Base-by-base conservation (phyloP, 768 basidiomycete species). In the Holtermannia corniformis region DNA sequence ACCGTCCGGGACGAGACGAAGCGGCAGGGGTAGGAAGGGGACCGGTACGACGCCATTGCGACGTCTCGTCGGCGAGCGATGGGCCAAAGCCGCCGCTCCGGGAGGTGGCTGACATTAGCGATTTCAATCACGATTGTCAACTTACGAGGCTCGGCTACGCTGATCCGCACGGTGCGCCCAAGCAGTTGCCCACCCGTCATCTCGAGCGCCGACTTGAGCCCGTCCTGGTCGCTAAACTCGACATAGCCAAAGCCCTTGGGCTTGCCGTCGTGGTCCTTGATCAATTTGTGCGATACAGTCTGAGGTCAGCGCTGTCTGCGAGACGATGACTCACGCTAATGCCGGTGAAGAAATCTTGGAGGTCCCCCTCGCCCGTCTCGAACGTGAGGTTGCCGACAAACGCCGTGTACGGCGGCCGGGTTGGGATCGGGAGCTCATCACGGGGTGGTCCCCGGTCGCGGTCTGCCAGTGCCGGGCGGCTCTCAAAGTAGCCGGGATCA, bases 161-260 rank as follows among this genome's bases (percentile, higher is more conserved):
- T 90, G 54, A 96, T 83, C 54, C 95, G 81, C 57, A 99, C 77
- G 19, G 78, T 81, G 54, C 95, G 80, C 21, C 88, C 87, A 20
- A 82, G 81, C 44, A 97, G 77, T 59, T 70, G 77, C 82, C 78
- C 71, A 50, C 85, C 86, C 22, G 77, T 79, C 74, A 81, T 84
- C 20, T 77, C 73, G 32, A 99, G 74, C 3, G 85, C 95, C 54
- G 83, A 82, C 74, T 92, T 92, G 47, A 97, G 75, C 44, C 81
- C 84, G 19, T 92, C 88, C 52, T 90, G 65, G 49, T 84, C 85
- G n/a, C 78, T 79, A 65, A 97, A 97, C 70, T 99, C 95, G 54
- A 96, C 82, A 71, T 99, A 97, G 27, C 93, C 95, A 74, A 96
- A 97, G 0, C 95, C 95, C 73, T 96, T 96, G 19, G 92, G 88